These are phyloP conservation scores for Gastrolobium villosum DNA, from an alignment of 306 rosid genomes.

Conservation along the genomic window DNA sequence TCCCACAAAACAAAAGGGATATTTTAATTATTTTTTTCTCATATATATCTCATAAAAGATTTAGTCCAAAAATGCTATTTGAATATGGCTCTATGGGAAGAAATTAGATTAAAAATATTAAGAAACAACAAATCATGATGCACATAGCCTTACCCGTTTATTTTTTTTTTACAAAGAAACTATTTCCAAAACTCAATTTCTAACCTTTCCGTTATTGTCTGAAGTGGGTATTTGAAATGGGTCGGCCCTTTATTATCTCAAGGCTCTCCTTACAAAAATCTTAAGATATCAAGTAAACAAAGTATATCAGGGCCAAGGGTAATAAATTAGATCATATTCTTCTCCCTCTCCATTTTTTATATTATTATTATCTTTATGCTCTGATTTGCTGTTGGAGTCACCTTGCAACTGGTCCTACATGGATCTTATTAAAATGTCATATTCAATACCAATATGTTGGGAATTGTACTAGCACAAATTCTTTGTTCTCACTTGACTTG, in stretches of 20 bases:
- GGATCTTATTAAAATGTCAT: conserved; percentile 24
- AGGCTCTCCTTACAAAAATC: no score
- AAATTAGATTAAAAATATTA: conserved; percentile 16
- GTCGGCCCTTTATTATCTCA: no score
- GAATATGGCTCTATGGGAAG: neutral
- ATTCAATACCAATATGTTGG: conserved; percentile 36
- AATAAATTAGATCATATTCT: neutral
- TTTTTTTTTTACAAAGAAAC: neutral
- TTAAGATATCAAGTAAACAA: neutral
- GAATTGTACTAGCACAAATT: conserved; percentile 23
- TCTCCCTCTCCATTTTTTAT: neutral
- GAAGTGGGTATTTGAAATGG: no score
- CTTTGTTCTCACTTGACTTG: conserved; percentile 47
- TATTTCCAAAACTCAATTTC: no score
- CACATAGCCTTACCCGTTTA: no score
- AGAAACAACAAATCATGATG: no score
- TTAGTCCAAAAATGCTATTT: neutral
- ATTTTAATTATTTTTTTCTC: conserved; percentile 30
- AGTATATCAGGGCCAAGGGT: neutral
- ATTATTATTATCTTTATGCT: conserved; percentile 9
- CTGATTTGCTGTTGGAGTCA: conserved; percentile 15
- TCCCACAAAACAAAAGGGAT: neutral
- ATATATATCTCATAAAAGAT: neutral
- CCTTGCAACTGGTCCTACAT: conserved; percentile 36
- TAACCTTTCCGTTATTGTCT: no score